Evolutionary conservation across 2,329 filamentous ascomycete species (phyloP).

Genomic region (Calonectria pteridis): DNA sequence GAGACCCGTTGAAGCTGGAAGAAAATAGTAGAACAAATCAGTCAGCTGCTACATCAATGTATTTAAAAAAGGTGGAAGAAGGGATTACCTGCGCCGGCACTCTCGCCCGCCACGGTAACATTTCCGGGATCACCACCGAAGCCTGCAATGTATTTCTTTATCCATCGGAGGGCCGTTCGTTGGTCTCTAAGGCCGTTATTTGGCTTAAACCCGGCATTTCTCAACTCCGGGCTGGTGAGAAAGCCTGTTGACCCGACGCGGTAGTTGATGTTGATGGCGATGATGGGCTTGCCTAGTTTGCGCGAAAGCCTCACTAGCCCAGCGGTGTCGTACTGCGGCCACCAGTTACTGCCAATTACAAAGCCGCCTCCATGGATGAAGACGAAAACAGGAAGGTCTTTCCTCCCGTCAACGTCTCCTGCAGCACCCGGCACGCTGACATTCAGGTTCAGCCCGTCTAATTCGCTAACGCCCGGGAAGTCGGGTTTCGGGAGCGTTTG

Average conservation of each 20-base stretch:
- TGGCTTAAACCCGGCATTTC: background rate
- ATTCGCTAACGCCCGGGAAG: background rate
- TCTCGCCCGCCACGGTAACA: background rate
- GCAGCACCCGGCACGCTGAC: background rate
- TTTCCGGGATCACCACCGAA: background rate
- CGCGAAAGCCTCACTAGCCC: background rate
- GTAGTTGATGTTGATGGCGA: constrained; percentile 4
- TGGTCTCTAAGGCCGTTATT: background rate
- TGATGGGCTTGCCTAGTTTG: background rate
- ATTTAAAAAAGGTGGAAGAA: too few relatives aligned
- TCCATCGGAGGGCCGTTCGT: background rate
- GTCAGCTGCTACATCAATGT: too few relatives aligned
- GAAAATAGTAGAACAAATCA: background rate
- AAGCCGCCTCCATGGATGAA: background rate
- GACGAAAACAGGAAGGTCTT: background rate
- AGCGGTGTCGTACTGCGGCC: background rate
- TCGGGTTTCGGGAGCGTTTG: background rate
- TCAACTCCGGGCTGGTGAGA: background rate
- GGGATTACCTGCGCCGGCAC: background rate
- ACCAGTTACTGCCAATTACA: background rate
- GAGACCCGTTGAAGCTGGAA: background rate
- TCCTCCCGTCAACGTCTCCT: background rate
- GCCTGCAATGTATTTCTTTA: background rate
- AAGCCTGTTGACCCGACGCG: background rate
- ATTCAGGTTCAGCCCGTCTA: background rate